Percentiles rank a stretch among this genome's conserved stretches.
Evolutionary conservation across 2,329 filamentous ascomycete species (phyloP).

Genomic region (Verticillium zaregamsianum): DNA sequence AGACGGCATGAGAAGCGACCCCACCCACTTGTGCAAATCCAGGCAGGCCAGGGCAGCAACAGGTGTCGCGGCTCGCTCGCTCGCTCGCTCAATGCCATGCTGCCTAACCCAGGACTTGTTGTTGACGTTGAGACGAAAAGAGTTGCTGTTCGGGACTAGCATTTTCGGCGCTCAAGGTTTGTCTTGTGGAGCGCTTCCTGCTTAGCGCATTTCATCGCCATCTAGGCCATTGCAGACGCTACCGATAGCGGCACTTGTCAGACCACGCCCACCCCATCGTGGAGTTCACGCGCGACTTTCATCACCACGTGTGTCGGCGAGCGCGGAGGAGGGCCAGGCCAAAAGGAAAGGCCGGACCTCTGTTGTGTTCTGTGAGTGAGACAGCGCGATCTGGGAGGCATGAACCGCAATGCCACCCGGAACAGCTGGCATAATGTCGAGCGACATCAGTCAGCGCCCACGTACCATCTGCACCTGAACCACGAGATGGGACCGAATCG

Average conservation of each 20-base stretch:
- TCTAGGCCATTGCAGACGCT: background rate
- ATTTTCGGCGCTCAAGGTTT: background rate
- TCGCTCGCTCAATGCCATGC: background rate
- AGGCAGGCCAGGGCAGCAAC: background rate
- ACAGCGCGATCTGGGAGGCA: background rate
- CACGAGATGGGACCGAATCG: background rate
- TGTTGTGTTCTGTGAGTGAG: background rate
- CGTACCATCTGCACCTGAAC: background rate
- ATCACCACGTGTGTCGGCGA: background rate
- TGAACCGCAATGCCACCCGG: background rate
- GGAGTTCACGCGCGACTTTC: background rate
- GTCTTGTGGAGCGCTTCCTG: background rate
- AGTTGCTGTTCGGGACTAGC: background rate
- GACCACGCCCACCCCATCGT: background rate
- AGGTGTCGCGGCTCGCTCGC: background rate
- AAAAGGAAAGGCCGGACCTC: background rate
- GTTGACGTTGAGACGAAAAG: background rate
- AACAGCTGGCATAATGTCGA: background rate
- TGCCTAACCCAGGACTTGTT: background rate
- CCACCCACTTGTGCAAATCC: background rate
- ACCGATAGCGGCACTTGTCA: background rate
- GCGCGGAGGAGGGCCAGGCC: background rate
- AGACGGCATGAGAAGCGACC: background rate
- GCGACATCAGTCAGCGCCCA: background rate
- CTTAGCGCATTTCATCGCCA: background rate